Evolutionary conservation across 352 stramenopile genomes (phyloP).

Genomic region (Blastocystis sp.): DNA sequence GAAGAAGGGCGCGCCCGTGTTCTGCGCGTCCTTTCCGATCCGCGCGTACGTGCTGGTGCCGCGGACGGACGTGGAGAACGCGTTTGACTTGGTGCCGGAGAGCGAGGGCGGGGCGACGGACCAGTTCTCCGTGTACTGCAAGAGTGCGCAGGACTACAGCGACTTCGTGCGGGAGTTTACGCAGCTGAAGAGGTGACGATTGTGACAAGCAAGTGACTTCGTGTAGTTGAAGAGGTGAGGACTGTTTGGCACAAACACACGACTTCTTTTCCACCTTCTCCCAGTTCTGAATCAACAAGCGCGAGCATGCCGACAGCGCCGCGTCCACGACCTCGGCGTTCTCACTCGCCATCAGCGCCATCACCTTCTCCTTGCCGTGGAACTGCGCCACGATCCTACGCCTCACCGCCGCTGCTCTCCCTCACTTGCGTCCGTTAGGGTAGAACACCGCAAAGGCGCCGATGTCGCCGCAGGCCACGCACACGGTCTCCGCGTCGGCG

Average conservation of each 20-base stretch:
- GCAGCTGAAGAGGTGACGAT: not conserved
- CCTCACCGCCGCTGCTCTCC: not conserved
- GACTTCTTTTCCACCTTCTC: slow-evolving; percentile 51
- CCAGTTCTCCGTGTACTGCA: not conserved
- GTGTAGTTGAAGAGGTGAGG: too few relatives aligned
- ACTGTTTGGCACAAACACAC: not conserved
- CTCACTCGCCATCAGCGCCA: slow-evolving; percentile 59
- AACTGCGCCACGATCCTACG: slow-evolving; percentile 65
- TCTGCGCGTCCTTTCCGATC: not conserved
- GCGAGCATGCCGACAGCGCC: slow-evolving; percentile 59
- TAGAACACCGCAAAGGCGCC: slow-evolving; percentile 48
- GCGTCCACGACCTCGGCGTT: slow-evolving; percentile 57
- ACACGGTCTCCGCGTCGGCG: slow-evolving; percentile 42
- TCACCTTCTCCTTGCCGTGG: slow-evolving; percentile 64
- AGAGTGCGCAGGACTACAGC: not conserved
- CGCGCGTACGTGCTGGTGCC: not conserved
- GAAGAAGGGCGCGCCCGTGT: not conserved
- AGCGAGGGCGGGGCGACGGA: too few relatives aligned
- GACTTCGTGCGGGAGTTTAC: not conserved
- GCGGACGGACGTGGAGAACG: too few relatives aligned
- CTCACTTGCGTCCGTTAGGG: slow-evolving; percentile 49
- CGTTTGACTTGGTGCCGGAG: not conserved
- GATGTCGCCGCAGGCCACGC: slow-evolving; percentile 41
- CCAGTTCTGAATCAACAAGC: slow-evolving; percentile 66
- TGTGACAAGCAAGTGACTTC: too few relatives aligned